Base-by-base conservation (phyloP, 140 eudicot genomes). In the Cichorium intybus region DNA sequence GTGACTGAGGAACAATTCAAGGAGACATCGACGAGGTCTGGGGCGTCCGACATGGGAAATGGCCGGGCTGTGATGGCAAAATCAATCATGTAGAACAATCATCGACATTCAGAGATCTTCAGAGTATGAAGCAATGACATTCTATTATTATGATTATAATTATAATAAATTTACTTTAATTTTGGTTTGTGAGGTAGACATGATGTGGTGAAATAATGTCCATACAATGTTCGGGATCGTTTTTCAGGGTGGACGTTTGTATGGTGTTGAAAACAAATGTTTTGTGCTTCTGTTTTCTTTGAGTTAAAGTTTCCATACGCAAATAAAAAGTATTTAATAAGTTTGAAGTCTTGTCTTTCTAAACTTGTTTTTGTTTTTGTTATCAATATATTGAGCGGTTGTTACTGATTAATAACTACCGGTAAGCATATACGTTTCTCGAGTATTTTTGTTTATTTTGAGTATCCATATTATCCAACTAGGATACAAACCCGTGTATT, bases 1-100 rank as follows among this genome's bases (percentile, higher is more conserved):
- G 97, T 90, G 64, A 90, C 97, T 0, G 97, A 90, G 81, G 94
- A 82, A 34, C 97, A 90, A 48, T 90, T 90, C 56, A 73, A 83
- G 64, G 79, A 78, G 65, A 87, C 89, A 9, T 87, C 95, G 96
- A 82, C 97, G 0, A 87, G 95, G 81, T 15, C 83, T 0, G 94
- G 95, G 31, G 66, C 90, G 4, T 73, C 81, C 0, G 62, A 76
- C 49, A 70, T 82, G 85, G 88, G 86, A 6, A 84, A 80, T 12
- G 82, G 84, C 10, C 73, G 62, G 24, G 78, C 75, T 3, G 81
- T 90, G 76, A 80, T 87, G 21, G 97, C 97, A 0, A 90, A 82
- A 72, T 53, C 97, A 16, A 77, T 95, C 61, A 86, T 90, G 88
- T 87, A 71, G 52, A 26, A 61, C 34, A 3, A 29, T 7, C 51